Conservation (phyloP, 83 land plant genomes). For the Thuja plicata region DNA sequence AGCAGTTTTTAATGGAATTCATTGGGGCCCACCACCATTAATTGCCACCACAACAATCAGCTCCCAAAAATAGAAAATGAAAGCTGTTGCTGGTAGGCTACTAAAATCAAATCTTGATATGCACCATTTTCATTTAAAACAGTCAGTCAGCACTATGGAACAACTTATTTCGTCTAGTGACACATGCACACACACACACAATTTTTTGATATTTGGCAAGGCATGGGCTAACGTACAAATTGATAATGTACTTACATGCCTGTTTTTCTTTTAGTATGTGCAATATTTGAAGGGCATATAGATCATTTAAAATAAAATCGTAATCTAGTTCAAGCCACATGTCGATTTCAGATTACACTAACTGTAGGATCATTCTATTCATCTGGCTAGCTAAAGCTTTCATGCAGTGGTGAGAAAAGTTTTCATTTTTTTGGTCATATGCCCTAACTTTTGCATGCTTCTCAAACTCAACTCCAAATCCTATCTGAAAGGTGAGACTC, state of each 20-base stretch:
- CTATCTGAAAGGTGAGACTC: background rate
- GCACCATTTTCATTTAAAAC: background rate
- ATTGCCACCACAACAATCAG: background rate
- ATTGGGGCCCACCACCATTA: background rate
- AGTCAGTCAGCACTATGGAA: background rate
- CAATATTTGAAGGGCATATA: background rate
- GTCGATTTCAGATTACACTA: background rate
- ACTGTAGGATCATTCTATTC: background rate
- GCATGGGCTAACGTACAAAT: background rate
- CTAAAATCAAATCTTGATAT: background rate
- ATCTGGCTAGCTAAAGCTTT: background rate
- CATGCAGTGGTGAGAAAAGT: background rate
- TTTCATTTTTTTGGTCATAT: background rate
- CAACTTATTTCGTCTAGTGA: background rate
- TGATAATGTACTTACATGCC: background rate
- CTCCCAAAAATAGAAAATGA: background rate
- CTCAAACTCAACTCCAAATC: background rate
- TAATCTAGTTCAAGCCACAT: conserved; percentile 6
- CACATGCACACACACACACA: too few relatives aligned
- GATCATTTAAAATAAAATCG: conserved; percentile 11
- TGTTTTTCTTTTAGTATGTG: background rate
- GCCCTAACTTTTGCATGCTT: background rate
- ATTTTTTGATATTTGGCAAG: background rate
- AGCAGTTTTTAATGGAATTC: background rate
- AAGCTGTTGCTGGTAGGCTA: background rate